Evolutionary conservation across 495 filamentous ascomycete species (phyloP).

Genomic region (Tuber calosporum): DNA sequence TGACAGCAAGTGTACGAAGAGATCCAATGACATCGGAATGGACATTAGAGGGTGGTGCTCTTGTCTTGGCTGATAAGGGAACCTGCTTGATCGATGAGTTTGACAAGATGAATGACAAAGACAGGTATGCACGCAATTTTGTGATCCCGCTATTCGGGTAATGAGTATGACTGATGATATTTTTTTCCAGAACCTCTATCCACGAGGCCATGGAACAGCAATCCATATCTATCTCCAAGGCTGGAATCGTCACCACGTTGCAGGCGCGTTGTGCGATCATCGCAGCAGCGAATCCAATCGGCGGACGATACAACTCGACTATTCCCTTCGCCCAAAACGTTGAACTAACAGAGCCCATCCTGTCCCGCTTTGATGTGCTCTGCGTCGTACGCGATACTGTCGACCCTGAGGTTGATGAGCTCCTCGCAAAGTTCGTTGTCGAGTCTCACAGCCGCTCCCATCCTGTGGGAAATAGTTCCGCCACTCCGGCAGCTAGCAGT

Average conservation of each 20-base stretch:
- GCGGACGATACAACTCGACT: slow-evolving; percentile 93
- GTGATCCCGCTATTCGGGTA: background rate
- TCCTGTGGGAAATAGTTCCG: slow-evolving; percentile 46
- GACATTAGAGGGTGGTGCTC: slow-evolving; percentile 94
- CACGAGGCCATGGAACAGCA: slow-evolving; percentile 99
- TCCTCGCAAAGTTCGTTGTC: slow-evolving; percentile 90
- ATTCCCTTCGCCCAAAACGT: slow-evolving; percentile 94
- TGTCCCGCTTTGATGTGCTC: slow-evolving; percentile 98
- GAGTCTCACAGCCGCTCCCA: slow-evolving; percentile 86
- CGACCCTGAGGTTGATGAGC: slow-evolving; percentile 92
- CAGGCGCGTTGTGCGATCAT: slow-evolving; percentile 98
- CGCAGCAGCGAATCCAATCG: slow-evolving; percentile 93
- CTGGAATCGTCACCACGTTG: slow-evolving; percentile 94
- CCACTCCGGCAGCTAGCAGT: background rate
- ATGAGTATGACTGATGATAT: slow-evolving; percentile 22
- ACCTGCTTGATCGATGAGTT: slow-evolving; percentile 99
- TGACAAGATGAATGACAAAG: slow-evolving; percentile 99
- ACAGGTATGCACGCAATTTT: slow-evolving; percentile 44
- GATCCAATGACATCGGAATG: slow-evolving; percentile 95
- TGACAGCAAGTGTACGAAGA: slow-evolving; percentile 91
- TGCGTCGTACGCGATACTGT: slow-evolving; percentile 96
- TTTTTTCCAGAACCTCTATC: slow-evolving; percentile 64
- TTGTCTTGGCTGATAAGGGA: slow-evolving; percentile 91
- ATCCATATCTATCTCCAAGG: slow-evolving; percentile 99
- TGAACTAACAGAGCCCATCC: slow-evolving; percentile 91